Evolutionary conservation across 345 rosid species (phyloP).

Genomic region (Dovyalis caffra): DNA sequence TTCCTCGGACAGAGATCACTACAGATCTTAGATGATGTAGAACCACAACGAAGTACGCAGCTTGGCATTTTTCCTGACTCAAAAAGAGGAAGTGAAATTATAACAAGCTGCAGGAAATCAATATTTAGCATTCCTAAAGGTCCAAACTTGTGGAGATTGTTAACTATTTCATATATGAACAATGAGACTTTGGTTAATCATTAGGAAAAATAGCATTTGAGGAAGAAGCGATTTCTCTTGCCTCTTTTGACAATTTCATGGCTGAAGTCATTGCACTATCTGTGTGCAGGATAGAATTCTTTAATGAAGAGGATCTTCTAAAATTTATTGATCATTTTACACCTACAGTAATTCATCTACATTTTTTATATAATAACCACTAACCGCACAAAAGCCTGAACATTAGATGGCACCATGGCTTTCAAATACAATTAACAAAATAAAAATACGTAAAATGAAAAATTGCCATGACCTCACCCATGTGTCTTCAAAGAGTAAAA

Average conservation of each 20-base stretch:
- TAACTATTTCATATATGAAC: not conserved
- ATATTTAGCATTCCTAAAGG: not conserved
- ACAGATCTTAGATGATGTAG: conserved; percentile 66
- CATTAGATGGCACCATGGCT: too few relatives aligned
- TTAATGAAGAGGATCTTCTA: not conserved
- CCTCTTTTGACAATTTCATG: not conserved
- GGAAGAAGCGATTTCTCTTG: not conserved
- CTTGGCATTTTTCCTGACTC: conserved; percentile 70
- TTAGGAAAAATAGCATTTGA: not conserved
- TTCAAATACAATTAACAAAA: too few relatives aligned
- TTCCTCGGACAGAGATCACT: conserved; percentile 86
- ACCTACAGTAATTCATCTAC: too few relatives aligned
- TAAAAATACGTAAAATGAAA: too few relatives aligned
- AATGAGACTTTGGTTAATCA: not conserved
- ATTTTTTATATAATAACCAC: too few relatives aligned
- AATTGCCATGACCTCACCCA: too few relatives aligned
- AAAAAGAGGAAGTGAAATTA: conserved; percentile 4
- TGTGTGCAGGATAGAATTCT: not conserved
- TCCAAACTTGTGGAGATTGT: not conserved
- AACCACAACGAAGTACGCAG: conserved; percentile 85
- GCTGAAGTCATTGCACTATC: not conserved
- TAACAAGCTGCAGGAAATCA: not conserved
- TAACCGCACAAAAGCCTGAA: too few relatives aligned
- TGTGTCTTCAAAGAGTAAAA: too few relatives aligned
- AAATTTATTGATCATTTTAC: not conserved